These are phyloP conservation scores for Millerozyma acaciae DNA, from an alignment of 805 yeast species.

Conservation along the genomic window DNA sequence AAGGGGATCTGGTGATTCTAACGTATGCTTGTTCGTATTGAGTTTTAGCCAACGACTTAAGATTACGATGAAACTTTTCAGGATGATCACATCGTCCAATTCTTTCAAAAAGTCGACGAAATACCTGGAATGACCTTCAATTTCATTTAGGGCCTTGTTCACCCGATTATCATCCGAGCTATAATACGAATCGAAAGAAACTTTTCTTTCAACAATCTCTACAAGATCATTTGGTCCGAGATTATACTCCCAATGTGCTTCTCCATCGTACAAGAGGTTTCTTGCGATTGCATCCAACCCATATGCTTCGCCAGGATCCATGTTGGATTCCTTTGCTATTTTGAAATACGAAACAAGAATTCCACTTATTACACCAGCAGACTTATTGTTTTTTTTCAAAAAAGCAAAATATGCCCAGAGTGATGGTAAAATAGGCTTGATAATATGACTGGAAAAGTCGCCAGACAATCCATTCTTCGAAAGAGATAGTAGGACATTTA, in stretches of 20 bases:
- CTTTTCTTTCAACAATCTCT: slow-evolving; percentile 18
- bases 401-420: slow-evolving; percentile 46
- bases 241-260: slow-evolving; percentile 37
- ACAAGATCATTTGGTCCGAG: slow-evolving; percentile 38
- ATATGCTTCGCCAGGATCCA: slow-evolving; percentile 10
- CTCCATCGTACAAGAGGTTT: slow-evolving; percentile 29
- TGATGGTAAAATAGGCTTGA: slow-evolving; percentile 29
- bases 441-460: slow-evolving; percentile 20
- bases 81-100: slow-evolving; percentile 46
- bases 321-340: slow-evolving; percentile 15
- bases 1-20: slow-evolving; percentile 47
- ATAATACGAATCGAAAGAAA: slow-evolving; percentile 1
- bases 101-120: slow-evolving; percentile 44
- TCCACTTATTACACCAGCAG: slow-evolving; percentile 31
- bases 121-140: slow-evolving; percentile 23
- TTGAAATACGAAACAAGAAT: slow-evolving; percentile 37
- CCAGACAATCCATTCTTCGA: slow-evolving; percentile 36
- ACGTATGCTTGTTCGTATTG: slow-evolving; percentile 7
- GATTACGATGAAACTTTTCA: slow-evolving; percentile 44
- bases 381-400: slow-evolving; percentile 25
- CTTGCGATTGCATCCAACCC: slow-evolving; percentile 30
- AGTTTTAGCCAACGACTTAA: slow-evolving; percentile 58
- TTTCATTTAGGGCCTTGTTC: slow-evolving; percentile 20
- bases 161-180: slow-evolving; percentile 22
- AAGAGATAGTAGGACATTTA: slow-evolving; percentile 64